Conservation (phyloP, 768 basidiomycete genomes). For the Hygrophoropsis aurantiaca region DNA sequence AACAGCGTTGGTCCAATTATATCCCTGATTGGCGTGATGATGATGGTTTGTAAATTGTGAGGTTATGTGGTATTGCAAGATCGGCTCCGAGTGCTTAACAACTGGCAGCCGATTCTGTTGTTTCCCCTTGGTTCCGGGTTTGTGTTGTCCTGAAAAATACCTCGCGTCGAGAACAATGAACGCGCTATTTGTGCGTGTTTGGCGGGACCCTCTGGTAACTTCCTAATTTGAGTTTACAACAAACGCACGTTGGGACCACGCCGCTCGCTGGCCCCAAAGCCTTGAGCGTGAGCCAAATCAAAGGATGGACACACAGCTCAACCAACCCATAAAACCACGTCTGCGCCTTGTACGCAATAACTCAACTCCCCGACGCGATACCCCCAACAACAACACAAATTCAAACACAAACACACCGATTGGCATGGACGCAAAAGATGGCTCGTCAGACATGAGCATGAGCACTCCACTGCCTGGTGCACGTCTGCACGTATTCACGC, state of each 20-base stretch:
- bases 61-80: no score
- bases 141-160: no score
- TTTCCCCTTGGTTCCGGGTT: no score
- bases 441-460: slow-evolving; percentile 13
- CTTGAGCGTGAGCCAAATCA: slow-evolving; percentile 2
- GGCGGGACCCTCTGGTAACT: background rate
- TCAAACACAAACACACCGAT: no score
- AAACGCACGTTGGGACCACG: slow-evolving; percentile 17
- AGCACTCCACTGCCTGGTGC: slow-evolving; percentile 21
- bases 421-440: no score
- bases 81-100: no score
- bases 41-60: no score
- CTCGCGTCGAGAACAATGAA: no score
- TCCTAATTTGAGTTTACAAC: slow-evolving; percentile 15
- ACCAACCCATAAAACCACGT: slow-evolving; percentile 16
- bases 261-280: slow-evolving; percentile 11
- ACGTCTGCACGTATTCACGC: slow-evolving; percentile 9
- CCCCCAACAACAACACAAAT: no score
- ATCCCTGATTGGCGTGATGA: no score
- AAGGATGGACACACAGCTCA: slow-evolving; percentile 18
- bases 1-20: no score
- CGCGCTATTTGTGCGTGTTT: slow-evolving; percentile 6
- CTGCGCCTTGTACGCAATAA: slow-evolving; percentile 18
- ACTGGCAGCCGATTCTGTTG: no score
- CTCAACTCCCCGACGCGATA: slow-evolving; percentile 15